Conservation (phyloP, 2,329 filamentous ascomycete species). For the Diplodia intermedia region DNA sequence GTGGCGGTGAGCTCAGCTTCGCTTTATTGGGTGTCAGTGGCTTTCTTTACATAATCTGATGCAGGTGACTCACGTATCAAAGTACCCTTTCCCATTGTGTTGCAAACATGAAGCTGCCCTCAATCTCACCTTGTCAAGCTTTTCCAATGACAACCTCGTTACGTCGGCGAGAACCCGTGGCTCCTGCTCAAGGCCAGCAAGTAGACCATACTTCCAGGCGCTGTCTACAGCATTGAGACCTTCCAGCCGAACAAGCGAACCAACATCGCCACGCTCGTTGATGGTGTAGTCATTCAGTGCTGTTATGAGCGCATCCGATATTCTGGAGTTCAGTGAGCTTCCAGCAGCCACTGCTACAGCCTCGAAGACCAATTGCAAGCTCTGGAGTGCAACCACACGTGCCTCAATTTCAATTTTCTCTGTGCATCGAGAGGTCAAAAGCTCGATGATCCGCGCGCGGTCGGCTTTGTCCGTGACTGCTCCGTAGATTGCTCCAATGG, state of each 20-base stretch:
- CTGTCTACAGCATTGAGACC: conserved; percentile 72
- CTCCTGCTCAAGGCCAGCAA: conserved; percentile 35
- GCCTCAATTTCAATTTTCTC: conserved; percentile 52
- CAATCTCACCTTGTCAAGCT: conserved; percentile 81
- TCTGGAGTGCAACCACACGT: conserved; percentile 51
- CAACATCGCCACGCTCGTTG: conserved; percentile 86
- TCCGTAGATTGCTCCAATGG: conserved; percentile 50
- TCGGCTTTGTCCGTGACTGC: conserved; percentile 25
- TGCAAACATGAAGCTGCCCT: conserved; percentile 42
- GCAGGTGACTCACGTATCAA: conserved; percentile 12
- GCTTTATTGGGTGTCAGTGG: conserved; percentile 16
- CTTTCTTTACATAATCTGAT: neutral
- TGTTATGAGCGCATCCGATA: conserved; percentile 44
- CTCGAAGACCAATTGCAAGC: conserved; percentile 47
- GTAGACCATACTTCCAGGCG: conserved; percentile 39
- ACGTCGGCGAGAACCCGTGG: conserved; percentile 49
- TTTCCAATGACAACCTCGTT: conserved; percentile 80
- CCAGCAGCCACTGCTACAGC: conserved; percentile 3
- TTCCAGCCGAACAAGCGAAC: conserved; percentile 82
- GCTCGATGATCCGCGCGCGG: conserved; percentile 43
- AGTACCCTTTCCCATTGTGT: conserved; percentile 29
- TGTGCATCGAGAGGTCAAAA: conserved; percentile 48
- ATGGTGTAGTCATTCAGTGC: conserved; percentile 89
- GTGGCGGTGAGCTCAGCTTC: conserved; percentile 34
- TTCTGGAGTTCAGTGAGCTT: conserved; percentile 36